These are phyloP conservation scores for Aspergillus mulundensis DNA, from an alignment of 495 filamentous ascomycete genomes.

Conservation along the genomic window DNA sequence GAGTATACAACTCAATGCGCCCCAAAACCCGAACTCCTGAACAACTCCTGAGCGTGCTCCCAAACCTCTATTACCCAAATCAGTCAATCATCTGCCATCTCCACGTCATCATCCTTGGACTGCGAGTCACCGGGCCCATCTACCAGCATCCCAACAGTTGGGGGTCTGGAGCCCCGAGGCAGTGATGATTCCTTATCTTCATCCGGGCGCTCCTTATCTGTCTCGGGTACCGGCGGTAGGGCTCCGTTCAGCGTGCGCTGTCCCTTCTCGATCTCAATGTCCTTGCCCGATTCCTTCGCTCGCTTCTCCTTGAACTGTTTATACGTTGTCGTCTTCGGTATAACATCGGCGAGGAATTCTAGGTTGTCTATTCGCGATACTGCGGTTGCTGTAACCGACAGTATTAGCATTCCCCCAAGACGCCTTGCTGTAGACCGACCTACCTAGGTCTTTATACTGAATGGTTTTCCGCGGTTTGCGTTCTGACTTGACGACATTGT, in stretches of 20 bases:
- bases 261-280: slow-evolving; percentile 44
- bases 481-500: slow-evolving; percentile 86
- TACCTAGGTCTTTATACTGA: slow-evolving; percentile 92
- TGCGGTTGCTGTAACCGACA: slow-evolving; percentile 59
- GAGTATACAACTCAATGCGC: slow-evolving; percentile 7
- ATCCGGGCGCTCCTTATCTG: slow-evolving; percentile 29
- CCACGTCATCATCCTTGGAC: slow-evolving; percentile 33
- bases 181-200: slow-evolving; percentile 20
- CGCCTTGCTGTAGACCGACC: slow-evolving; percentile 7
- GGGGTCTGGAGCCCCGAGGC: slow-evolving; percentile 25
- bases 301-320: slow-evolving; percentile 70
- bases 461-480: slow-evolving; percentile 88
- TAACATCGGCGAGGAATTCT: slow-evolving; percentile 88
- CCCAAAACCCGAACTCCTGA: slow-evolving; percentile 14
- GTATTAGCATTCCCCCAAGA: slow-evolving; percentile 5
- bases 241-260: slow-evolving; percentile 50
- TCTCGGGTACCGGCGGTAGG: slow-evolving; percentile 16
- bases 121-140: slow-evolving; percentile 31
- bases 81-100: slow-evolving; percentile 37
- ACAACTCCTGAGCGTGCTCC: slow-evolving; percentile 20
- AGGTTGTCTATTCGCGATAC: slow-evolving; percentile 88
- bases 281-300: slow-evolving; percentile 44
- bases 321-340: slow-evolving; percentile 79
- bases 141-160: slow-evolving; percentile 36
- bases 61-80: slow-evolving; percentile 19